A percentile compares a stretch with the other conserved stretches of the same genome.
Evolutionary conservation across 2,329 filamentous ascomycete genomes (phyloP).

Genomic region (Botrytis deweyae): DNA sequence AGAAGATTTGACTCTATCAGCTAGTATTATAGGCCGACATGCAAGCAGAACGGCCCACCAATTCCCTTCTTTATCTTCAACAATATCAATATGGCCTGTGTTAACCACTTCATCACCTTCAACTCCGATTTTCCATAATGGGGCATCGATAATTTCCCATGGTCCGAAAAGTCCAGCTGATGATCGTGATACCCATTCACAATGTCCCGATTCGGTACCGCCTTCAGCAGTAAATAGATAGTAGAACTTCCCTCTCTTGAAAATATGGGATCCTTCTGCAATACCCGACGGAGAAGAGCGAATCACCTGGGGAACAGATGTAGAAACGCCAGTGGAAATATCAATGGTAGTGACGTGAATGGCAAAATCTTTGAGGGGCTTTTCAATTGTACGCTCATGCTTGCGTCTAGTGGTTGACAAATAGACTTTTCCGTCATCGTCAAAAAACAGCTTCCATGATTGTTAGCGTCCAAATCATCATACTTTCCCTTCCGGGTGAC

Average conservation of each 20-base stretch:
- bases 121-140: constrained; percentile 4
- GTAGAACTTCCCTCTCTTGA: constrained; percentile 51
- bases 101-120: constrained; percentile 36
- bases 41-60: constrained; percentile 55
- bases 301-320: constrained; percentile 17
- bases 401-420: constrained; percentile 16
- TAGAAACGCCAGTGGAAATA: constrained; percentile 46
- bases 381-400: neutral
- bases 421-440: constrained; percentile 54
- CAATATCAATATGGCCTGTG: constrained; percentile 57
- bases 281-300: constrained; percentile 48
- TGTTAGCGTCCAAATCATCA: neutral
- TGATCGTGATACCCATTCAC: constrained; percentile 15
- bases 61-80: constrained; percentile 49
- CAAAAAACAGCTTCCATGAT: constrained; percentile 46
- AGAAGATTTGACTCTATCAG: constrained; percentile 9
- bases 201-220: constrained; percentile 51
- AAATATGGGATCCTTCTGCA: constrained; percentile 58
- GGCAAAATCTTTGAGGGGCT: constrained; percentile 6
- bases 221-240: constrained; percentile 56
- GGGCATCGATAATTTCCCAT: constrained; percentile 4
- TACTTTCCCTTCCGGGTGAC: neutral
- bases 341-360: constrained; percentile 45
- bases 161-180: constrained; percentile 8
- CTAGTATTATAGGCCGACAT: constrained; percentile 40